phyloP scores from a whole-genome alignment of 2,329 filamentous ascomycete species.

The Dothideomycetes sp. region DNA sequence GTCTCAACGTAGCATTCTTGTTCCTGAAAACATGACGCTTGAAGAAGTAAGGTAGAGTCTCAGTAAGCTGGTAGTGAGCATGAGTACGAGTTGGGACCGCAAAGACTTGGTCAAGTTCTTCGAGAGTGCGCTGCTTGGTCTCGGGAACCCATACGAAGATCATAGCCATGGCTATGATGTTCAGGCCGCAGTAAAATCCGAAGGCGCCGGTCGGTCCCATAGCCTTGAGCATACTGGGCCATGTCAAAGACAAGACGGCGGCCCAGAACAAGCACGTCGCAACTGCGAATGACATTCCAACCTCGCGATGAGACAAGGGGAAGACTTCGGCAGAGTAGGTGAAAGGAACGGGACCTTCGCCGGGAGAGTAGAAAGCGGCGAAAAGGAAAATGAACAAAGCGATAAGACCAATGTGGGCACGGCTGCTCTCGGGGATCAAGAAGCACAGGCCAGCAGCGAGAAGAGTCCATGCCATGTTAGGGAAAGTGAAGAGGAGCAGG shows the following conservation, averaged over 20 bases:
- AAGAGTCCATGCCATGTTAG: constrained; percentile 42
- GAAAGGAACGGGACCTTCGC: constrained; percentile 39
- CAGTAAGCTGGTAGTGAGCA: constrained; percentile 26
- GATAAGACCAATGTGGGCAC: constrained; percentile 21
- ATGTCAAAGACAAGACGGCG: constrained; percentile 40
- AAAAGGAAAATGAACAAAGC: constrained; percentile 32
- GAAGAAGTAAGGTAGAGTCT: constrained; percentile 38
- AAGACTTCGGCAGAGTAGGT: constrained; percentile 28
- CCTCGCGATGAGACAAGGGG: constrained; percentile 24
- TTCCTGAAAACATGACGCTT: constrained; percentile 33
- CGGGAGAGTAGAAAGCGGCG: constrained; percentile 32
- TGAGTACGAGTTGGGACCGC: constrained; percentile 37
- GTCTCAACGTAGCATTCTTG: constrained; percentile 21
- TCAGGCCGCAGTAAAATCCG: constrained; percentile 53
- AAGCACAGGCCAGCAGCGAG: constrained; percentile 44
- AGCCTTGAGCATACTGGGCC: constrained; percentile 38
- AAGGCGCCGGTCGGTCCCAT: constrained; percentile 48
- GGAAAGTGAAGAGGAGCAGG: constrained; percentile 39
- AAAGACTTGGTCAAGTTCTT: constrained; percentile 45
- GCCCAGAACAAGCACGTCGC: constrained; percentile 41
- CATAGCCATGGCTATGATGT: constrained; percentile 51
- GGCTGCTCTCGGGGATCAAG: constrained; percentile 16
- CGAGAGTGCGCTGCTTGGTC: constrained; percentile 40
- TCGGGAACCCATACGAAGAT: constrained; percentile 52
- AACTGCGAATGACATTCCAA: constrained; percentile 22